A percentile compares a stretch with the other conserved stretches of the same genome.
These are phyloP conservation scores for Rugonectria rugulosa DNA, from an alignment of 2,329 filamentous ascomycete species.

Conservation along the genomic window DNA sequence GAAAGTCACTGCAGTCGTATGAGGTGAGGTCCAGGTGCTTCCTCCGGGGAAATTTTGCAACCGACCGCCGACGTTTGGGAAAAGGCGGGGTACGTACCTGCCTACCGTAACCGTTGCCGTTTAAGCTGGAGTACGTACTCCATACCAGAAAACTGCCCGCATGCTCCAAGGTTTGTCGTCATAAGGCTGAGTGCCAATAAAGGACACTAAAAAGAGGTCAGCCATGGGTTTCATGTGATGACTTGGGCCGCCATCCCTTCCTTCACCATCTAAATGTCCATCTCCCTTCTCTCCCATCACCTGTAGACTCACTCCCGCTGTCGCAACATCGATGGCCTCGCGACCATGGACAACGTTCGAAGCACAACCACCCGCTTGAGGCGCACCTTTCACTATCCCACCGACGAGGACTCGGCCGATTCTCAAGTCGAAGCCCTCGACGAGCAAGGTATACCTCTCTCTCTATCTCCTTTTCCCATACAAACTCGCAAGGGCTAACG, in stretches of 20 bases:
- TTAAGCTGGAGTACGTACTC: too few relatives aligned
- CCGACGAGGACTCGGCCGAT: slow-evolving; percentile 60
- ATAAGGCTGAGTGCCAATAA: slow-evolving; percentile 36
- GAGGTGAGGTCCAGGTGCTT: slow-evolving; percentile 31
- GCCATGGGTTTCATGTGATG: slow-evolving; percentile 30
- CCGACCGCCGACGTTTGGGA: slow-evolving; percentile 25
- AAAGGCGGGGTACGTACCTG: neutral
- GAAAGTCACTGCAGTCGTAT: too few relatives aligned
- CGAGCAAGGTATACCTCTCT: slow-evolving; percentile 67
- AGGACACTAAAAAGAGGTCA: slow-evolving; percentile 10
- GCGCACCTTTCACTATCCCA: slow-evolving; percentile 79
- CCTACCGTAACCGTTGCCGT: too few relatives aligned
- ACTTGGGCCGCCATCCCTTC: neutral
- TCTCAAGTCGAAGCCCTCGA: slow-evolving; percentile 70
- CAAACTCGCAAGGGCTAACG: slow-evolving; percentile 1
- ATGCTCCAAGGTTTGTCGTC: slow-evolving; percentile 33
- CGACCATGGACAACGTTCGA: slow-evolving; percentile 35
- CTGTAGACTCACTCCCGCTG: too few relatives aligned
- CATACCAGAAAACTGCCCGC: neutral
- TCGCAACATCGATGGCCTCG: neutral
- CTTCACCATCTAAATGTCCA: slow-evolving; percentile 5
- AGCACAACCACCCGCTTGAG: slow-evolving; percentile 67
- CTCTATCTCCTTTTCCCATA: neutral
- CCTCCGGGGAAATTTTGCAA: slow-evolving; percentile 40
- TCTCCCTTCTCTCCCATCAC: neutral